Percentiles rank a stretch among this genome's conserved stretches.
Conservation (phyloP, 441 rosid species). For the Euphorbia neoarborescens region DNA sequence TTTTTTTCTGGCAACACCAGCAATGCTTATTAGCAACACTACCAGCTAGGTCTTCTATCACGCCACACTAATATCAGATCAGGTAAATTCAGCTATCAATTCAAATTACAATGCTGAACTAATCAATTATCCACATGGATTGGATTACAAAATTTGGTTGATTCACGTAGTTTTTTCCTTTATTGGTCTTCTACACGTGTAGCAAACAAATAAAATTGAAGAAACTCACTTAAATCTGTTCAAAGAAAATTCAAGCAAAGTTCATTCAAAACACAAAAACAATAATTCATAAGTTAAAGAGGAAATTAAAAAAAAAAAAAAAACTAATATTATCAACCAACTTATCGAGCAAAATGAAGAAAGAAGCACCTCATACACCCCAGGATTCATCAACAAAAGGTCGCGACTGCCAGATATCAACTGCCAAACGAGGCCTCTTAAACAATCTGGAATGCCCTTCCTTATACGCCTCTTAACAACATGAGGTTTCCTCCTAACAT, state of each 20-base stretch:
- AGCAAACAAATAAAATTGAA: not conserved
- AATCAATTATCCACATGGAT: constrained; percentile 1
- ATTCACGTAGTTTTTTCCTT: not conserved
- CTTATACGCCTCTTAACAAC: constrained; percentile 80
- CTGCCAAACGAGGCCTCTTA: constrained; percentile 99
- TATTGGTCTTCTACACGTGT: not conserved
- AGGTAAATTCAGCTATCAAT: not conserved
- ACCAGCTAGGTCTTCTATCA: not conserved
- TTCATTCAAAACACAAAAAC: constrained; percentile 7
- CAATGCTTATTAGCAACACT: not conserved
- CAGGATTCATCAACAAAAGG: constrained; percentile 89
- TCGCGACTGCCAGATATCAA: constrained; percentile 90
- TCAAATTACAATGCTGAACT: not conserved
- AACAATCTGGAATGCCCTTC: constrained; percentile 94
- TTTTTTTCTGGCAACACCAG: not conserved
- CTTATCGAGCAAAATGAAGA: constrained; percentile 7
- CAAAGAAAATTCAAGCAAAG: constrained; percentile 11
- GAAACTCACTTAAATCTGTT: not conserved
- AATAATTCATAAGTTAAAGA: not conserved
- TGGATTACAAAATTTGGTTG: constrained; percentile 1
- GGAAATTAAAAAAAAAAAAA: constrained; percentile 8
- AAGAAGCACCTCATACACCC: constrained; percentile 68
- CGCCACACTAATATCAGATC: not conserved
- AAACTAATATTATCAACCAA: constrained; percentile 2
- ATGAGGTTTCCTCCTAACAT: constrained; percentile 75